phyloP scores from a whole-genome alignment of 345 rosid species.

The Microthlaspi erraticum region DNA sequence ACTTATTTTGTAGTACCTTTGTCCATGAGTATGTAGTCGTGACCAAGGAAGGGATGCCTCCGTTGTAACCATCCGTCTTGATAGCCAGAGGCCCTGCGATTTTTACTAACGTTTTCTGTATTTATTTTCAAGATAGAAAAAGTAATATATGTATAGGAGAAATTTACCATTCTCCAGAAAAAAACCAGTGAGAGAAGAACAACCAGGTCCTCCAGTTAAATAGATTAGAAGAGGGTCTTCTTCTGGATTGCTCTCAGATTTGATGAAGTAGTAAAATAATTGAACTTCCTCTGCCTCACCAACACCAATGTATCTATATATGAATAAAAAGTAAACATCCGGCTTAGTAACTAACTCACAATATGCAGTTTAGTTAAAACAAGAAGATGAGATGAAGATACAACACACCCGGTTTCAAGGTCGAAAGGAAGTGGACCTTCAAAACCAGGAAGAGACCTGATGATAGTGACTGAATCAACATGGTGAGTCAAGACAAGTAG shows the following conservation, averaged over 20 bases:
- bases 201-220: background rate
- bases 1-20: background rate
- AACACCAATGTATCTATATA: constrained; percentile 12
- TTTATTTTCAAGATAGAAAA: background rate
- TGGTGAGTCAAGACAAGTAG: background rate
- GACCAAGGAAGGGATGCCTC: background rate
- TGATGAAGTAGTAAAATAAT: constrained; percentile 9
- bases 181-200: background rate
- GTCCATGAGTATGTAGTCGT: constrained; percentile 5
- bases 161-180: background rate
- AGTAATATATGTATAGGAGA: background rate
- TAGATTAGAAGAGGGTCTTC: constrained; percentile 1
- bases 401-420: background rate
- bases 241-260: background rate
- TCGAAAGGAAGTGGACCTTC: background rate
- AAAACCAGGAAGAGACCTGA: constrained; percentile 1
- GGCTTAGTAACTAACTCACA: background rate
- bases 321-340: background rate
- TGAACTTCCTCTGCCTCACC: background rate
- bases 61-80: background rate
- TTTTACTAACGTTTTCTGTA: background rate
- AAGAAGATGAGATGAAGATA: background rate
- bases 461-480: background rate
- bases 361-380: background rate
- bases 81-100: background rate